Conservation (phyloP, 148 eudicot genomes). For the Cornus suecica region DNA sequence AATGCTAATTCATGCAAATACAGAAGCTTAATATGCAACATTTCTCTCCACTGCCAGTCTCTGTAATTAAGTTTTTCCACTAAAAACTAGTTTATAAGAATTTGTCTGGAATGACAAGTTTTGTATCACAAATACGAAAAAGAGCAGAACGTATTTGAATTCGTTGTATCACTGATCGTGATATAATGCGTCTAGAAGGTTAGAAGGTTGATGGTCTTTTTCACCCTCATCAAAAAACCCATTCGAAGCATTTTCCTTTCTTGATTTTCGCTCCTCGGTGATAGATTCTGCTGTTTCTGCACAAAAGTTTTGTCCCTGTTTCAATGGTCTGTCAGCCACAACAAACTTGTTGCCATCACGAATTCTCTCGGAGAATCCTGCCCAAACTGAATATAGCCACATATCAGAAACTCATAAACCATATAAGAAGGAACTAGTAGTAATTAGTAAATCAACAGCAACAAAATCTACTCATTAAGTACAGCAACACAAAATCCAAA, state of each 20-base stretch:
- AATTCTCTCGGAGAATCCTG: conserved; percentile 83
- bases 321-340: conserved; percentile 79
- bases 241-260: conserved; percentile 58
- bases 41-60: neutral
- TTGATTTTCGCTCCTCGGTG: conserved; percentile 67
- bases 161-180: conserved; percentile 21
- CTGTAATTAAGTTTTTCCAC: too few relatives aligned
- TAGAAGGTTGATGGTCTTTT: conserved; percentile 44
- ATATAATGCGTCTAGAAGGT: conserved; percentile 64
- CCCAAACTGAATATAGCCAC: conserved; percentile 67
- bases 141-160: neutral
- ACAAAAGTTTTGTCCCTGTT: conserved; percentile 51
- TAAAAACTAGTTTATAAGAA: neutral
- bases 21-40: neutral
- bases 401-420: neutral
- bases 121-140: neutral
- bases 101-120: neutral
- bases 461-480: neutral
- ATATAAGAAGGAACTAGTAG: neutral
- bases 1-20: neutral
- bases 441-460: too few relatives aligned
- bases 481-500: too few relatives aligned
- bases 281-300: conserved; percentile 68
- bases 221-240: conserved; percentile 62
- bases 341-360: conserved; percentile 89